Base-by-base conservation (phyloP, 1,139 yeast species). In the Sugiyamaella novakii region DNA sequence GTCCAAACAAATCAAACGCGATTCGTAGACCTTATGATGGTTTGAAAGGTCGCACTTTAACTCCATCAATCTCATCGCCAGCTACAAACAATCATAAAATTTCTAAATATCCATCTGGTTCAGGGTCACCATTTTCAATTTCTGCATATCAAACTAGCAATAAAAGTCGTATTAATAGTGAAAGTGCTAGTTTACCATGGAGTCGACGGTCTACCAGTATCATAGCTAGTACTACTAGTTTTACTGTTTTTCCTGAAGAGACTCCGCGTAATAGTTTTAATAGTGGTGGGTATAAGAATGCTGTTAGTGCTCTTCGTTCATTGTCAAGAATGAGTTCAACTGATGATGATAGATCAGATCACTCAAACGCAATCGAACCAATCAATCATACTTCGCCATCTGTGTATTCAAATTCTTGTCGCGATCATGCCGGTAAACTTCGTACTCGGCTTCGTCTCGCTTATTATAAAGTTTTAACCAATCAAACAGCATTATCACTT, bases 361-460 rank as follows among this genome's bases (percentile, higher is more conserved):
- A n/a, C n/a, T n/a, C n/a, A n/a, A n/a, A n/a, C n/a, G n/a, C n/a
- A n/a, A n/a, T n/a, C n/a, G 25, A 22, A 22, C 25, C 25, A 22
- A 22, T 22, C 8, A 22, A 5, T 22, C 25, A 22, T 22, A 22
- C 25, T 6, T 14, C 15, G 17, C 12, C 29, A 19, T 8, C 12
- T n/a, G n/a, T 27, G 3, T 33, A 31, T 15, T 42, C 46, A 5
- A 14, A 4, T 33, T 8, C 22, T 12, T 36, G 29, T 29, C 44
- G 33, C 7, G 21, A 14, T 19, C 46, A 47, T 25, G 59, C 59
- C 17, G 49, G 47, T 18, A 45, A 52, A n/a, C 54, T 56, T 12
- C 49, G 45, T 18, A 39, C 82, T 59, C 80, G 91, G 59, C 75
- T 88, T 33, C 85, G 83, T 62, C 70, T 87, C 58, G 97, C 97